A percentile compares a stretch with the other conserved stretches of the same genome.
These are phyloP conservation scores for Lodderomyces theae DNA, from an alignment of 1,139 yeast species.

Conservation along the genomic window DNA sequence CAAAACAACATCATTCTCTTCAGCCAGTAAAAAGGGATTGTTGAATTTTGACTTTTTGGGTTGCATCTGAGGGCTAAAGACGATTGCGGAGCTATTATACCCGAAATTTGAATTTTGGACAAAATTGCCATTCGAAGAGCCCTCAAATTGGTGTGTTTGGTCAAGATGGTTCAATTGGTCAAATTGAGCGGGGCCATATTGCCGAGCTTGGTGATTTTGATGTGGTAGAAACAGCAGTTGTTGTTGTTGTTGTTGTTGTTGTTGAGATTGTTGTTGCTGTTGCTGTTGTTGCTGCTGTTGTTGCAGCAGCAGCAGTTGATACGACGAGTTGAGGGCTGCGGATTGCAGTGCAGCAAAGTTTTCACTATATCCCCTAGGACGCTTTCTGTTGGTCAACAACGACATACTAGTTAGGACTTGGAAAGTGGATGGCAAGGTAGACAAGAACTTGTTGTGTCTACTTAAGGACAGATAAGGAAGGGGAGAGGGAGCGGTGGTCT, in stretches of 20 bases:
- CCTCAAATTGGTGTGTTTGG: not conserved
- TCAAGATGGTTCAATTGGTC: not conserved
- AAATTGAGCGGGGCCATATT: conserved; percentile 2
- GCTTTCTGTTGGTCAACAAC: conserved; percentile 31
- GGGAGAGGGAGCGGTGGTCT: not conserved
- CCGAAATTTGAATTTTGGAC: conserved; percentile 1
- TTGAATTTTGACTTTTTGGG: conserved; percentile 8
- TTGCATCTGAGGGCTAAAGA: conserved; percentile 1
- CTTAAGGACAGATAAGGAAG: too few species aligned
- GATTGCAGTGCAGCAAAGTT: conserved; percentile 25
- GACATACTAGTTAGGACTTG: conserved; percentile 5
- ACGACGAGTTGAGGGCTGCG: not conserved
- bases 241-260: conserved; percentile 7
- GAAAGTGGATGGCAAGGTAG: not conserved
- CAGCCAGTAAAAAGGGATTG: conserved; percentile 14
- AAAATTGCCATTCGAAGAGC: not conserved
- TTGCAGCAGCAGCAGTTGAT: conserved; percentile 1
- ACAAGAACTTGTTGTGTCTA: not conserved
- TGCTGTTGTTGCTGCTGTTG: conserved; percentile 7
- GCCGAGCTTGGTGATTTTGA: conserved; percentile 6
- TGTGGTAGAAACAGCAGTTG: conserved; percentile 6
- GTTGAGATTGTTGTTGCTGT: conserved; percentile 7
- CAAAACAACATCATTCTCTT: conserved; percentile 7
- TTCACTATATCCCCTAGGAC: conserved; percentile 48
- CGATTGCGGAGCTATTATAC: not conserved